These are phyloP conservation scores for Dictyostelium intermedium DNA, from an alignment of 78 protist species.

Conservation along the genomic window DNA sequence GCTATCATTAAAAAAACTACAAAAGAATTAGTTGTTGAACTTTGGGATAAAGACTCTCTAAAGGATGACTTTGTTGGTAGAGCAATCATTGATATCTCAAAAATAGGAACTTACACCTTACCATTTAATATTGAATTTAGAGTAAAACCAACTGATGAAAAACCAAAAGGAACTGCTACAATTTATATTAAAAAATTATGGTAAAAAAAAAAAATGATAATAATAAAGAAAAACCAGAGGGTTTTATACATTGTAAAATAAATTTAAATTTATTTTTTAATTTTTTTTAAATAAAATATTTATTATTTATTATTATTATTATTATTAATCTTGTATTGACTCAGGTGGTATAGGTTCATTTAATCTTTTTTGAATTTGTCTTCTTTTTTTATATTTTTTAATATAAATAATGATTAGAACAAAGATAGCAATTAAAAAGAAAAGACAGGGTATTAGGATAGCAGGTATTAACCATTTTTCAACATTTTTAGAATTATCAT, in stretches of 20 bases:
- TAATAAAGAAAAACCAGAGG: too few species aligned
- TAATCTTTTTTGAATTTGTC: slow-evolving; percentile 7
- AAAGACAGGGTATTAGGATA: not conserved
- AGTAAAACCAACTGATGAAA: not conserved
- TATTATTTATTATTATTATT: too few species aligned
- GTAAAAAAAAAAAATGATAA: too few species aligned
- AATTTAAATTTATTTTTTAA: too few species aligned
- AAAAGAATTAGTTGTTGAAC: not conserved
- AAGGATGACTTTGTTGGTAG: not conserved
- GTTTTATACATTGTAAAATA: too few species aligned
- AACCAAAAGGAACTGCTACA: not conserved
- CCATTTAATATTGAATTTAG: not conserved
- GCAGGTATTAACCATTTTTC: slow-evolving; percentile 1
- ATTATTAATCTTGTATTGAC: not conserved
- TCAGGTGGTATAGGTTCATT: slow-evolving; percentile 5
- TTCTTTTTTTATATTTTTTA: not conserved
- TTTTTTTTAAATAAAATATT: too few species aligned
- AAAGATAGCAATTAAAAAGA: not conserved
- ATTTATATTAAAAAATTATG: too few species aligned
- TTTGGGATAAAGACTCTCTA: not conserved
- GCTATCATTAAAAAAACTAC: not conserved
- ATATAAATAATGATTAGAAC: not conserved
- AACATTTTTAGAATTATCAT: not conserved
- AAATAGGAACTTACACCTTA: not conserved
- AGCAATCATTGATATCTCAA: not conserved